Conservation (phyloP, 2,329 filamentous ascomycete species). For the Hymenoscyphus albidus region DNA sequence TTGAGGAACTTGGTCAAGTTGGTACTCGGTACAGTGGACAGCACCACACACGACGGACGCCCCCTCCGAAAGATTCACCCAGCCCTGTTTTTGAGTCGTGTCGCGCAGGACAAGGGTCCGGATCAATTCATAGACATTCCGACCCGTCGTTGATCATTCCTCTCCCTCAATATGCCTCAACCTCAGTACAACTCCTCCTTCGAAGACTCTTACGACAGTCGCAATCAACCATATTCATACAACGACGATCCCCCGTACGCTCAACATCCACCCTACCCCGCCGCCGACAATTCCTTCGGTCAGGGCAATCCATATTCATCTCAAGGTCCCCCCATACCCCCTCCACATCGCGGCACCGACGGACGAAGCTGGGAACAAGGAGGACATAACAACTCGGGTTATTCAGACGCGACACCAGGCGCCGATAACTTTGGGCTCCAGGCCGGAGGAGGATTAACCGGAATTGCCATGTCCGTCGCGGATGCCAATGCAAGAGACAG, state of each 20-base stretch:
- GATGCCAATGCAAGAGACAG: slow-evolving; percentile 62
- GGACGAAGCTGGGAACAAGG: slow-evolving; percentile 27
- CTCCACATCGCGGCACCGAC: slow-evolving; percentile 32
- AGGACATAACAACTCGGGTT: slow-evolving; percentile 22
- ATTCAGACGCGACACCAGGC: slow-evolving; percentile 51
- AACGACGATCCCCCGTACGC: slow-evolving; percentile 8
- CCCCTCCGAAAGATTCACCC: not conserved
- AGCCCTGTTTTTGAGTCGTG: not conserved
- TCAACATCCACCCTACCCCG: slow-evolving; percentile 11
- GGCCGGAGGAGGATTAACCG: slow-evolving; percentile 63
- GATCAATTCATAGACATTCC: not conserved
- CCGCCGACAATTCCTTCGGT: slow-evolving; percentile 26
- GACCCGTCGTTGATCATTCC: not conserved
- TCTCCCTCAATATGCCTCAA: slow-evolving; percentile 2
- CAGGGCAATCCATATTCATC: slow-evolving; percentile 19
- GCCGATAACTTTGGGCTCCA: slow-evolving; percentile 63
- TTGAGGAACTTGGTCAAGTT: not conserved
- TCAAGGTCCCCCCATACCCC: slow-evolving; percentile 29
- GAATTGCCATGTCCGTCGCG: slow-evolving; percentile 63
- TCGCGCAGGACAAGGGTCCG: not conserved
- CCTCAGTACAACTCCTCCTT: slow-evolving; percentile 19
- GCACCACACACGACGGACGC: not conserved
- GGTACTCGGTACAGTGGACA: not conserved
- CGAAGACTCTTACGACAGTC: slow-evolving; percentile 16
- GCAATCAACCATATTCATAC: slow-evolving; percentile 12